Conservation (phyloP, 106 monocot species). For the Chionographis japonica region DNA sequence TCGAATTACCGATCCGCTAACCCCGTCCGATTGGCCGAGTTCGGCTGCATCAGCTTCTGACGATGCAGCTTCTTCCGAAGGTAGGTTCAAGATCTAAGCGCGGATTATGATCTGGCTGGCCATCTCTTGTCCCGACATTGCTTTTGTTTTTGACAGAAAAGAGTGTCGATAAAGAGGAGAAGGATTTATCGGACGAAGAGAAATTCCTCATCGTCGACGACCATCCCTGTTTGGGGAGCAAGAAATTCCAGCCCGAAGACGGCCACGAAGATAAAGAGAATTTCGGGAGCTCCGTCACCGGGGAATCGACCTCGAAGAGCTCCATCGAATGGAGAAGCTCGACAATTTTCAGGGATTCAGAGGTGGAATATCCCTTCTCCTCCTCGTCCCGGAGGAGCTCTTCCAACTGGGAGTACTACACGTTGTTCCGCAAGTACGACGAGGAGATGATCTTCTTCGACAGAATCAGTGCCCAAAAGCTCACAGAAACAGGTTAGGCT, state of each 20-base stretch:
- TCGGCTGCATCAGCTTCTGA: slow-evolving; percentile 2
- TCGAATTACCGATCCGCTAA: background rate
- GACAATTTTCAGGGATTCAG: slow-evolving; percentile 61
- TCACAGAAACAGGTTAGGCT: slow-evolving; percentile 72
- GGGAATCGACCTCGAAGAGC: slow-evolving; percentile 89
- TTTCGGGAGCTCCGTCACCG: slow-evolving; percentile 36
- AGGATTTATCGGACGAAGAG: slow-evolving; percentile 19
- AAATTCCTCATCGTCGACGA: slow-evolving; percentile 6
- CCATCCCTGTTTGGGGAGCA: background rate
- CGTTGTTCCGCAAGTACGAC: slow-evolving; percentile 75
- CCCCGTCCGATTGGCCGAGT: background rate
- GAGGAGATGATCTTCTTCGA: slow-evolving; percentile 90
- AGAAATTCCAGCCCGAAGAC: slow-evolving; percentile 9
- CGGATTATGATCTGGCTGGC: no score
- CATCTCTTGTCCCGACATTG: slow-evolving; percentile 7
- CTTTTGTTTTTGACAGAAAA: background rate
- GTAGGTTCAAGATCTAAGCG: background rate
- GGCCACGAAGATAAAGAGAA: slow-evolving; percentile 21
- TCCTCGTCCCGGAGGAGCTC: slow-evolving; percentile 89
- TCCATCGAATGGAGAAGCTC: slow-evolving; percentile 81
- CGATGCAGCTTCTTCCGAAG: background rate
- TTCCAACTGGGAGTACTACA: slow-evolving; percentile 77
- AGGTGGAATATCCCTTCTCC: slow-evolving; percentile 81
- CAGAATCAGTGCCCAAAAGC: slow-evolving; percentile 68
- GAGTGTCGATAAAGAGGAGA: slow-evolving; percentile 10